Base-by-base conservation (phyloP, 306 rosid species). In the Senna siamea region DNA sequence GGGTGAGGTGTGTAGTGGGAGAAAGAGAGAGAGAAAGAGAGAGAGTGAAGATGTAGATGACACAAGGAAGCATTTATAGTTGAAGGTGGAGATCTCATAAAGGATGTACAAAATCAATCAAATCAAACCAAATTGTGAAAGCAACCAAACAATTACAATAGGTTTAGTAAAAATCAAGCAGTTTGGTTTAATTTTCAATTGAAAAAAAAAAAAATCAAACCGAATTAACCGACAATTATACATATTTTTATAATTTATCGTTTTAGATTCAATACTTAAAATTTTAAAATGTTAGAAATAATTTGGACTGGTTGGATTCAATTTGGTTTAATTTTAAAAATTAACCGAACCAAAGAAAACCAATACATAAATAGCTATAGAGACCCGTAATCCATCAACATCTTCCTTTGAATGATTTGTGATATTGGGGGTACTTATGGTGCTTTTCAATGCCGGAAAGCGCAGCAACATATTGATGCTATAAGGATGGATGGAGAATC, bases 31-130 rank as follows among this genome's bases (percentile, higher is more conserved):
- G 73, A 57, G 74, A 78, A 26, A 26, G 64, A 81, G 74, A 57
- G 78, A 68, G 52, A 55, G 2, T 48, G 85, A 65, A 70, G 69
- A 63, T 59, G 78, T 61, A 44, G 83, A 60, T 46, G 65, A 64
- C 79, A 54, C 73, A 15, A 59, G 71, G 76, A 43, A 65, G 76
- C 80, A 77, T 83, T 83, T 82, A 84, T 81, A 85, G 83, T 66
- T 76, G 82, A 61, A 71, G 55, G 8, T 74, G 72, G 76, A 84
- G 61, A 71, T 50, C 79, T 37, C 40, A 37, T 37, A 14, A 28
- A 57, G 43, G 43, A 38, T 38, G 43, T 38, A 7, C 9, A 38
- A 38, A 38, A 38, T 7, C 2, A 38, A 38, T 38, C 43, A 38
- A 38, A 7, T 8, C 43, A 38, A 38, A 38, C 9, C 43, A 38